A percentile compares a stretch with the other conserved stretches of the same genome.
Evolutionary conservation across 129 eudicot genomes (phyloP).

Genomic region (Chrysanthemum seticuspe): DNA sequence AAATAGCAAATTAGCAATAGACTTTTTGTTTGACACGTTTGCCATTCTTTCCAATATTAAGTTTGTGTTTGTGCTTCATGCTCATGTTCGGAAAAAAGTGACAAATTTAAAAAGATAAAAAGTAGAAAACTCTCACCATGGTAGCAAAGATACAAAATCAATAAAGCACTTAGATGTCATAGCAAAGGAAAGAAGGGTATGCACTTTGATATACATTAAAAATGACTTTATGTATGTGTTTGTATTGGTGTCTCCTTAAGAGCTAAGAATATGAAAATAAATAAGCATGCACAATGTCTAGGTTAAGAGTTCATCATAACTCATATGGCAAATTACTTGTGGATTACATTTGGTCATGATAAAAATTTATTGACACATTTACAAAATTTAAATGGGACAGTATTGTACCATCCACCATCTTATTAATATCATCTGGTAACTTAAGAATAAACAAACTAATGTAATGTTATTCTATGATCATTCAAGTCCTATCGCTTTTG

Average conservation of each 20-base stretch:
- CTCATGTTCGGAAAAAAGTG: slow-evolving; percentile 10
- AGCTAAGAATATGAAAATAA: neutral
- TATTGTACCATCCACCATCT: slow-evolving; percentile 21
- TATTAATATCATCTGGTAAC: slow-evolving; percentile 8
- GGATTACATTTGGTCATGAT: slow-evolving; percentile 5
- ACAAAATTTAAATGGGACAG: slow-evolving; percentile 8
- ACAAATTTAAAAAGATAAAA: neutral
- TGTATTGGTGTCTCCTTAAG: no score
- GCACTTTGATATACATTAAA: neutral
- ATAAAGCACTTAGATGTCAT: neutral
- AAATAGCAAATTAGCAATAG: neutral
- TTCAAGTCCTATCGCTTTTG: slow-evolving; percentile 44
- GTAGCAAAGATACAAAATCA: slow-evolving; percentile 7
- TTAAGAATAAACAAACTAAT: neutral
- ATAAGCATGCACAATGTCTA: neutral
- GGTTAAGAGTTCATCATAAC: neutral
- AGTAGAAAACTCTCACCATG: slow-evolving; percentile 8
- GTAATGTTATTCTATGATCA: neutral
- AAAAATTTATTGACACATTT: slow-evolving; percentile 7
- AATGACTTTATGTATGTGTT: neutral
- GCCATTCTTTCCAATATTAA: neutral
- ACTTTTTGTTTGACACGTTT: neutral
- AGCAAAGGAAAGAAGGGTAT: neutral
- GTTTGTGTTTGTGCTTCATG: neutral
- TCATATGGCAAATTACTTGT: neutral